phyloP scores from a whole-genome alignment of 2,329 filamentous ascomycete species.

The Penicillium polonicum region DNA sequence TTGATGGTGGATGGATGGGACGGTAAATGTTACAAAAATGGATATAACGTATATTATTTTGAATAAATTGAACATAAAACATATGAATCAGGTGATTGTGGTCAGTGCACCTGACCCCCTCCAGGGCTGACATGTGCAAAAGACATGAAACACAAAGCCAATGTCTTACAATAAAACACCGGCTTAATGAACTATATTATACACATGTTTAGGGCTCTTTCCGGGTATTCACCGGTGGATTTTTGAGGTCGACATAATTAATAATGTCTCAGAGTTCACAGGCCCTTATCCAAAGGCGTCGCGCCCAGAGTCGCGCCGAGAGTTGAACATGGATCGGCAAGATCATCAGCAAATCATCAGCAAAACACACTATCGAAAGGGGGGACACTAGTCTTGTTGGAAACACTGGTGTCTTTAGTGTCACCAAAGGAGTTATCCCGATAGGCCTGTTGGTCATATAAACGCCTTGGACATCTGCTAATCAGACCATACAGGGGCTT shows the following conservation, averaged over 20 bases:
- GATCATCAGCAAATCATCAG: slow-evolving; percentile 16
- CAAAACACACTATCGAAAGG: not conserved
- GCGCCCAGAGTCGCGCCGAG: slow-evolving; percentile 17
- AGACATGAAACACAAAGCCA: not conserved
- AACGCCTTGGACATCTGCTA: not conserved
- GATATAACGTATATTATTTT: not conserved
- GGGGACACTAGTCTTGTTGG: slow-evolving; percentile 10
- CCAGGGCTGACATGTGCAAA: no score
- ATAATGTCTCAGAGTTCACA: not conserved
- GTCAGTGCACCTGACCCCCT: no score
- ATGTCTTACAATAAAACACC: slow-evolving; percentile 2
- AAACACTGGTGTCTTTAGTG: slow-evolving; percentile 17
- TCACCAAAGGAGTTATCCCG: slow-evolving; percentile 10
- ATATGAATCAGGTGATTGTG: not conserved
- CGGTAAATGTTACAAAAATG: slow-evolving; percentile 50
- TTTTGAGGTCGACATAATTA: not conserved
- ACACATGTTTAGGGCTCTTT: no score
- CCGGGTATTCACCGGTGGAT: not conserved
- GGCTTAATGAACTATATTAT: not conserved
- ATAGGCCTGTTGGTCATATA: slow-evolving; percentile 11
- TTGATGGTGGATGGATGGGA: slow-evolving; percentile 94
- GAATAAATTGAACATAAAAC: not conserved
- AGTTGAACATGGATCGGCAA: slow-evolving; percentile 12
- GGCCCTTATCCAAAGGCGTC: slow-evolving; percentile 12
- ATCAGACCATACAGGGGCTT: slow-evolving; percentile 5